A percentile compares a stretch with the other conserved stretches of the same genome.
These are phyloP conservation scores for Eimeria tenella DNA, from an alignment of 169 alveolate genomes.

Conservation along the genomic window DNA sequence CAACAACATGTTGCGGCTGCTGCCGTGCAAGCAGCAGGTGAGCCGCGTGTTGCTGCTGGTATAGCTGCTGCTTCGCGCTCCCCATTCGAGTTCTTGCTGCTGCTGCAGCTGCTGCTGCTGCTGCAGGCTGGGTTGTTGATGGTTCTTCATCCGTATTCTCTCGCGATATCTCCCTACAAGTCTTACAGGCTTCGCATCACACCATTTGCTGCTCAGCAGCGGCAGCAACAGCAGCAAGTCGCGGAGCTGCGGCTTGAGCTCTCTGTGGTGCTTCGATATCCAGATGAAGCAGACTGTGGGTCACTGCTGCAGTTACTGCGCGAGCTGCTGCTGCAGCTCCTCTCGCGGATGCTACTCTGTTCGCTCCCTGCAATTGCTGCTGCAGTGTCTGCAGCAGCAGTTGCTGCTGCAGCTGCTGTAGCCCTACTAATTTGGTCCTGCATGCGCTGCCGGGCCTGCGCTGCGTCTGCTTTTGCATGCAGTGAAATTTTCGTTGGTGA, in stretches of 20 bases:
- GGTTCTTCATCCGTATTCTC: conserved; percentile 5
- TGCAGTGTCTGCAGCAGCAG: background rate
- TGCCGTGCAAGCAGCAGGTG: conserved; percentile 53
- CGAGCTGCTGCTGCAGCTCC: conserved; percentile 4
- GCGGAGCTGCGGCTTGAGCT: conserved; percentile 55
- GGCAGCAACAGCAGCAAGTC: background rate
- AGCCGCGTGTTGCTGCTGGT: conserved; percentile 8
- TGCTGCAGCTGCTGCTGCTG: conserved; percentile 1
- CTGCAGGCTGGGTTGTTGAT: conserved; percentile 50
- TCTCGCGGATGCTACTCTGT: background rate
- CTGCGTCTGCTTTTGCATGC: background rate
- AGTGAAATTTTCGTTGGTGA: background rate
- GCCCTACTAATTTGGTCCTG: background rate
- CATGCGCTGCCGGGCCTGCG: conserved; percentile 23
- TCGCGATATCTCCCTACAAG: conserved; percentile 37
- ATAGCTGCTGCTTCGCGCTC: background rate
- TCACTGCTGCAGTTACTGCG: background rate
- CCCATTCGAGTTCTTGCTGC: background rate
- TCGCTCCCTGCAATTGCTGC: background rate
- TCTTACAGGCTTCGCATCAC: conserved; percentile 22
- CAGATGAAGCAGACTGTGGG: background rate
- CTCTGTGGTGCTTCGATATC: background rate
- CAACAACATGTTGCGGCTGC: conserved; percentile 42
- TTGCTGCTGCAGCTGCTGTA: no score
- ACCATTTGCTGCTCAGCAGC: conserved; percentile 20